Conservation (phyloP, 768 basidiomycete species). For the Auricularia auricula-judae region DNA sequence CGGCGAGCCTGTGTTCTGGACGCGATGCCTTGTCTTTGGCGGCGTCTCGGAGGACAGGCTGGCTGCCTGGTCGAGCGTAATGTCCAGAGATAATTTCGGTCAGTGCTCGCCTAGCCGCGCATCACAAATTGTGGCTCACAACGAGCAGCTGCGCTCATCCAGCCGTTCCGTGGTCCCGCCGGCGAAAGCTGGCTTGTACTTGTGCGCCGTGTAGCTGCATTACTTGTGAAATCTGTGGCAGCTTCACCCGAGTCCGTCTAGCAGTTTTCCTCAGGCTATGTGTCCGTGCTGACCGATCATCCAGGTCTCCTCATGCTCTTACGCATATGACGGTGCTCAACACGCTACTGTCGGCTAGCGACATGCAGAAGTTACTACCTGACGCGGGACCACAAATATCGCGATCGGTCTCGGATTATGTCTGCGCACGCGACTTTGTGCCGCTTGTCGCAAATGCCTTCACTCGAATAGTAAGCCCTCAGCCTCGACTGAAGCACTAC, state of each 20-base stretch:
- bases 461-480: constrained; percentile 36
- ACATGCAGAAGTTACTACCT: constrained; percentile 15
- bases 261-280: neutral
- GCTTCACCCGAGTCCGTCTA: constrained; percentile 36
- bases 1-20: constrained; percentile 13
- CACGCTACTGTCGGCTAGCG: constrained; percentile 26
- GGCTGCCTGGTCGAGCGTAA: constrained; percentile 20
- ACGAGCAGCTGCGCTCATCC: constrained; percentile 28
- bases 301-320: constrained; percentile 38
- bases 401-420: constrained; percentile 5
- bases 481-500: neutral
- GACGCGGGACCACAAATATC: neutral
- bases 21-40: constrained; percentile 57
- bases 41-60: constrained; percentile 29
- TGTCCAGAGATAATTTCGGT: constrained; percentile 1
- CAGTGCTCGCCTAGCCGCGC: neutral
- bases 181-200: constrained; percentile 50
- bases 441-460: constrained; percentile 30
- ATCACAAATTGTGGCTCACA: neutral
- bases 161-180: constrained; percentile 26
- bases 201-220: constrained; percentile 34
- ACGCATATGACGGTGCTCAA: constrained; percentile 42
- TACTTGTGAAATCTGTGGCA: constrained; percentile 45
- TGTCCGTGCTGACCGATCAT: neutral
- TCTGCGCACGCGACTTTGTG: constrained; percentile 30